phyloP scores from a whole-genome alignment of 169 alveolate genomes.

The Cryptosporidium tyzzeri region DNA sequence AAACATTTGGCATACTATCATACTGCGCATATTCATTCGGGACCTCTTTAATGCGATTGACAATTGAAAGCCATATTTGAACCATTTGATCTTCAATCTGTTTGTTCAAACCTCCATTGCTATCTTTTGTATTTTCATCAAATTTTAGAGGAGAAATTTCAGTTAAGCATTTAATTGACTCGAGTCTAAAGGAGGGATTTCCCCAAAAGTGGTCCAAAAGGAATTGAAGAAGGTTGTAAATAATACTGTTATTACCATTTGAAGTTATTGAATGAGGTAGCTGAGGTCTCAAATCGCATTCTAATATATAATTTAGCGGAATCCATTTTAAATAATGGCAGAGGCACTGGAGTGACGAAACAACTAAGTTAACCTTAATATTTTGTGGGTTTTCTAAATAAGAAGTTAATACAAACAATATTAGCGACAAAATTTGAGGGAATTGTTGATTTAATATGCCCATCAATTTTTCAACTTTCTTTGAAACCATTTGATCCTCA shows the following conservation, averaged over 20 bases:
- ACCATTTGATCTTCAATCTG: slow-evolving; percentile 82
- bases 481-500: slow-evolving; percentile 89
- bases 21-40: slow-evolving; percentile 85
- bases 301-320: slow-evolving; percentile 93
- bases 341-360: slow-evolving; percentile 91
- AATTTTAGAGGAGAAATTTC: slow-evolving; percentile 90
- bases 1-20: slow-evolving; percentile 84
- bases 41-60: slow-evolving; percentile 81
- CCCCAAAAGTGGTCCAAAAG: slow-evolving; percentile 92
- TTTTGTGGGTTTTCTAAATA: slow-evolving; percentile 85
- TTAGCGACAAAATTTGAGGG: slow-evolving; percentile 85
- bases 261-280: slow-evolving; percentile 35
- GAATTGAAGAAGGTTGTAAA: slow-evolving; percentile 81
- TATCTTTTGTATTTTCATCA: slow-evolving; percentile 73
- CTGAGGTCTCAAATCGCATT: slow-evolving; percentile 79
- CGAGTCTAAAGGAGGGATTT: slow-evolving; percentile 88
- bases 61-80: slow-evolving; percentile 86
- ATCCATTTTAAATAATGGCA: slow-evolving; percentile 95
- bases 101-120: slow-evolving; percentile 29
- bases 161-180: slow-evolving; percentile 92
- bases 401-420: slow-evolving; percentile 89
- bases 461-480: slow-evolving; percentile 85
- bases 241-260: neutral
- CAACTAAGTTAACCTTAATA: slow-evolving; percentile 86
- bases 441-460: slow-evolving; percentile 83